Evolutionary conservation across 192 early-diverging fungal genomes (phyloP), one percentile per base, ranked within the genome.

Genomic region (Coemansia guatemalensis): DNA sequence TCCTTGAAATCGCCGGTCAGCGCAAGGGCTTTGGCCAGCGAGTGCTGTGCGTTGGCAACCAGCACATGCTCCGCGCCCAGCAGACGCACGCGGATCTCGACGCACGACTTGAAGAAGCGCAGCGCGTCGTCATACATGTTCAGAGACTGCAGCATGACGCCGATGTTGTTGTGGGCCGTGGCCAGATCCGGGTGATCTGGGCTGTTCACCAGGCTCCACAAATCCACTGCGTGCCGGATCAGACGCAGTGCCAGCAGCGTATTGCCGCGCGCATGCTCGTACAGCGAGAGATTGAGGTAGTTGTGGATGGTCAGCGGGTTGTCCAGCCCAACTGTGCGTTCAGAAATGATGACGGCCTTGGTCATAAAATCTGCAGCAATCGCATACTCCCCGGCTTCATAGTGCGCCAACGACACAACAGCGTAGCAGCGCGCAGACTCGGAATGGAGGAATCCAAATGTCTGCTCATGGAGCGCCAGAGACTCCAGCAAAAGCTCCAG

Each of bases 281-380:
- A 96, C 67, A 92, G 82, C 33, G 89, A 94, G 65, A 99, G 81
- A 63, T 95, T 94, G 53, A 94, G 69, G 83, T 97, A 98, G 73
- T 91, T 88, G 82, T 92, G 88, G 58, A 94, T 65, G 4, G 93
- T 93, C 62, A 95, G 91, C 25, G 88, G 86, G 48, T 89, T 82
- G 73, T 99, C 97, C 11, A 96, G 75, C 5, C 97, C 97, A 25
- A 77, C 78, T 2, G 90, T 90, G 54, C 95, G 84, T 73, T 99
- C 97, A 3, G 86, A 79, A 48, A 93, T 86, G 44, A 97, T 84
- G 30, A 95, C 88, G 0, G 93, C 94, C 68, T 91, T 89, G 25
- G 88, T 86, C 79, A 87, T 85, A 11, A 72, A 70, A 51, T 75
- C 76, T 2, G 75, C 67, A 11, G 88, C 87, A 48, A 63, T 54